phyloP scores from a whole-genome alignment of 1,284 basidiomycete species.

The Phenoliferia sp. region DNA sequence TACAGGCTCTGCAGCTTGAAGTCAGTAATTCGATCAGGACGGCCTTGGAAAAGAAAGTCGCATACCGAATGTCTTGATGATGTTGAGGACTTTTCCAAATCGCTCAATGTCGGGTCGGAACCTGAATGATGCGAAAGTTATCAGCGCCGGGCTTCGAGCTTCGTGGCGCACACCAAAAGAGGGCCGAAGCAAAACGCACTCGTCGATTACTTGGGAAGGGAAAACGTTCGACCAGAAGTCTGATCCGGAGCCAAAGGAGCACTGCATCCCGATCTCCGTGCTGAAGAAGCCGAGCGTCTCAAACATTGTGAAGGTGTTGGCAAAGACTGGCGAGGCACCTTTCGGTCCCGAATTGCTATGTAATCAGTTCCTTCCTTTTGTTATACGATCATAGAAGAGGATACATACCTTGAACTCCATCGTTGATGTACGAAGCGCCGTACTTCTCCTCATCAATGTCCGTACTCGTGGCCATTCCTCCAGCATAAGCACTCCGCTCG shows the following conservation, averaged over 20 bases:
- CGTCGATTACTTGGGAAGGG: slow-evolving; percentile 53
- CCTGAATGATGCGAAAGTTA: neutral
- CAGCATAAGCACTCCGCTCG: slow-evolving; percentile 47
- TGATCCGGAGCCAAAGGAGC: slow-evolving; percentile 58
- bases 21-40: neutral
- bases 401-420: slow-evolving; percentile 32
- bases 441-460: slow-evolving; percentile 43
- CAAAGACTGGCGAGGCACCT: slow-evolving; percentile 25
- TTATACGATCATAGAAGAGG: neutral
- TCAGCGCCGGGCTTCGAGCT: neutral
- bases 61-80: slow-evolving; percentile 47
- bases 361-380: too few species aligned
- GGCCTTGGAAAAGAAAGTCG: neutral
- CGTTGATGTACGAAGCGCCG: slow-evolving; percentile 34
- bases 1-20: slow-evolving; percentile 46
- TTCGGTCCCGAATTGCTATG: neutral
- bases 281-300: slow-evolving; percentile 54
- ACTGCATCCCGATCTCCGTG: slow-evolving; percentile 57
- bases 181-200: neutral
- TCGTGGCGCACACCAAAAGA: neutral
- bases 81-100: slow-evolving; percentile 54
- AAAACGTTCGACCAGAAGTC: slow-evolving; percentile 63
- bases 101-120: slow-evolving; percentile 52
- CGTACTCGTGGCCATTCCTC: slow-evolving; percentile 53
- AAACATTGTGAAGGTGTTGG: slow-evolving; percentile 45